Base-by-base conservation (phyloP, 176 grass and related monocot species). In the Oropetium thomaeum region DNA sequence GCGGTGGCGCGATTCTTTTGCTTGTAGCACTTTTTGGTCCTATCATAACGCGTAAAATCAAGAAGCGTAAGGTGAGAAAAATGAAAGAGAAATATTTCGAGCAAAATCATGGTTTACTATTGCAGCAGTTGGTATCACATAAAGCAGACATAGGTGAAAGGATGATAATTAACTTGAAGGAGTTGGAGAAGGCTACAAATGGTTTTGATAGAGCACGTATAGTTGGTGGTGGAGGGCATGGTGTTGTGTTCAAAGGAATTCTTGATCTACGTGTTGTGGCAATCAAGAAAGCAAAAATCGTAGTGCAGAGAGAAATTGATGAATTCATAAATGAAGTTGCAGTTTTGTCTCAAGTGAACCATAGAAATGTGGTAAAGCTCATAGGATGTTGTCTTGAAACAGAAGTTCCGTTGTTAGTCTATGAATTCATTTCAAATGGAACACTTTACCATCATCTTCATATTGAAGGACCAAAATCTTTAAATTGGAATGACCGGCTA, bases 311-410 rank as follows among this genome's bases (percentile, higher is more conserved):
- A 41, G 81, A 91, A 54, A 91, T 81, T 0, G 77, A 87, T 8
- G 71, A 72, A 2, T 91, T 91, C 29, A 91, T 91, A 42, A 91
- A 91, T 39, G 84, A 91, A 54, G 69, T 86, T 45, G 51, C 74
- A 3, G 87, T 91, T 34, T 81, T 91, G 29, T 87, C 89, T 15
- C 80, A 87, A 55, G 82, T 87, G 26, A 91, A 87, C 16, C 76
- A 87, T 5, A 52, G 85, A 27, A 91, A 81, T 22, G 67, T 91
- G 5, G 85, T 91, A 25, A 91, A 81, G 51, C 72, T 91, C 1
- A 81, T 81, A 11, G 89, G 89, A 17, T 91, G 84, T 43, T 91
- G 85, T 39, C 75, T 91, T 5, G 77, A 91, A 52, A 87, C 81
- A 8, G 81, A 91, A 53, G 85, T 91, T 23, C 84, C 81, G 5